Evolutionary conservation across 176 grass and related monocot genomes (phyloP), one percentile per base, ranked within the genome.

Genomic region (Juncus effusus): DNA sequence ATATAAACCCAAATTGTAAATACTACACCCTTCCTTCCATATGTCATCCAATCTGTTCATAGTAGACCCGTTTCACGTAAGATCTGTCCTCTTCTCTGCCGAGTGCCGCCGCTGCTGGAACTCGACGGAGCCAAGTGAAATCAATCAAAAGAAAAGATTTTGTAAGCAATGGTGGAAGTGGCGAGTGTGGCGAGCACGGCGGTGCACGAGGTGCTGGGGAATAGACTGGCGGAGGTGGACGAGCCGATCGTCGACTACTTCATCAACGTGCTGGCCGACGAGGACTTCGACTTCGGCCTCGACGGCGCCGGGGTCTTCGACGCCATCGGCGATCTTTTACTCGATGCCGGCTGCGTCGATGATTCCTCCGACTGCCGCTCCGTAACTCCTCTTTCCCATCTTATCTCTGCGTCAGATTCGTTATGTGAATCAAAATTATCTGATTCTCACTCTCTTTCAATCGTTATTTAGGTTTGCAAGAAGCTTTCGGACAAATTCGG

Each of bases 181-280:
- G 63, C 73, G 76, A 60, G 50, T 42, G 82, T 53, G 50, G 85
- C 92, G 63, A 91, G 82, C 84, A 70, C 84, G 82, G 87, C 83
- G 63, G 92, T 96, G 67, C 85, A 87, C 59, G 92, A 91, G 79
- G 92, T 96, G 44, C 63, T 96, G 59, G 92, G 92, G 11, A 19
- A 15, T 60, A 52, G 65, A 15, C 77, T 79, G 3, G 63, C 65
- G 14, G 87, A 91, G 36, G 85, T 96, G 10, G 92, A 96, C 74
- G 50, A 77, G 51, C 87, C 92, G 74, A 96, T 96, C 82, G 75
- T 91, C 62, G 70, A 83, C 74, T 96, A 96, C 85, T 83, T 96
- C 87, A 73, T 90, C 60, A 96, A 96, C 77, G 92, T 96, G 66
- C 87, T 96, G 62, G 92, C 92, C 60, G 92, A 96, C 71, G 87